phyloP scores from a whole-genome alignment of 257 asterid genomes.

The Craterostigma plantagineum region DNA sequence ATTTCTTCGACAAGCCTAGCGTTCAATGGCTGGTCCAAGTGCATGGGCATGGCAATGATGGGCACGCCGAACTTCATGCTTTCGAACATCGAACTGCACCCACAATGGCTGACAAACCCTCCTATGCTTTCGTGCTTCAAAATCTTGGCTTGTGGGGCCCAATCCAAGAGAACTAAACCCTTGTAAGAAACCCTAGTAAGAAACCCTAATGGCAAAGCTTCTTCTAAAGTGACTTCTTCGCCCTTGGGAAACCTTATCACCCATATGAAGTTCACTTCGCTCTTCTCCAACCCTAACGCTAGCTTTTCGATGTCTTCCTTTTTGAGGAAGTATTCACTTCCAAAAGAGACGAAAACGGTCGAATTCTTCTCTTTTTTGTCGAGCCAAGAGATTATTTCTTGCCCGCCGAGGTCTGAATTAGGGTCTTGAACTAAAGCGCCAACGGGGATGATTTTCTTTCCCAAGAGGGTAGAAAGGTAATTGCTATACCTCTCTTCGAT shows the following conservation, averaged over 20 bases:
- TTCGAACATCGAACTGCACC: constrained; percentile 33
- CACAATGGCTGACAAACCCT: constrained; percentile 36
- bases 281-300: constrained; percentile 22
- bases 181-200: constrained; percentile 15
- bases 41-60: constrained; percentile 34
- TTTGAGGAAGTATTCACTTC: constrained; percentile 37
- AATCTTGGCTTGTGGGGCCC: constrained; percentile 31
- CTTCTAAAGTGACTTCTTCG: not conserved
- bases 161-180: constrained; percentile 30
- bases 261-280: constrained; percentile 30
- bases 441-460: constrained; percentile 27
- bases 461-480: constrained; percentile 9
- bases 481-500: constrained; percentile 42
- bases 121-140: constrained; percentile 17
- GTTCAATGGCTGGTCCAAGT: constrained; percentile 31
- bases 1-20: constrained; percentile 29
- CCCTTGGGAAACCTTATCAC: constrained; percentile 11
- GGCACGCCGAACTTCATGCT: constrained; percentile 31
- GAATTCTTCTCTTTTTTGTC: constrained; percentile 16
- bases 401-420: constrained; percentile 2
- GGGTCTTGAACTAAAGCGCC: constrained; percentile 27
- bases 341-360: constrained; percentile 39
- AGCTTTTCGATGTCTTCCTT: constrained; percentile 21
- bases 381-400: constrained; percentile 29
- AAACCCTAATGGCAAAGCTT: constrained; percentile 8